Base-by-base conservation (phyloP, 306 rosid species). In the Astragalus membranaceus region DNA sequence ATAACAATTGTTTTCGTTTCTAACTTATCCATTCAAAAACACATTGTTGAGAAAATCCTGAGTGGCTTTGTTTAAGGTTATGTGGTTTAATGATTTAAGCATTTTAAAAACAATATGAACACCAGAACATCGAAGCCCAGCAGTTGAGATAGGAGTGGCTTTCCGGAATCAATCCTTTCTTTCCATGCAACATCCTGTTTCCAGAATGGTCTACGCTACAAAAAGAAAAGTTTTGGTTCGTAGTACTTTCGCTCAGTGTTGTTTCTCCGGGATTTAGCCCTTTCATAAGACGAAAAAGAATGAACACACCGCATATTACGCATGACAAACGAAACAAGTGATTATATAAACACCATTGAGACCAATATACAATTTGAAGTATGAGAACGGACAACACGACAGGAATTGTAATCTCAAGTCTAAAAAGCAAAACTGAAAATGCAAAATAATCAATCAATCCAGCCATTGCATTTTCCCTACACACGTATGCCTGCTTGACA, bases 381-480 rank as follows among this genome's bases (percentile, higher is more conserved):
- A 69, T 43, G 65, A 69, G 63, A 73, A 68, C 49, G 53, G 59
- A 78, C 72, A 48, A 36, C 11, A 6, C n/a, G 58, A 36, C 5
- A 57, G 37, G 73, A 23, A 70, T 33, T 26, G 60, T 50, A 64
- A 20, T 58, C 56, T 58, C 43, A 50, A 6, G 6, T 50, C 75
- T 52, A 10, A 33, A 20, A 70, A 70, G 29, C 54, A 64, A 64
- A 69, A 74, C 36, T 9, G 10, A 58, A 70, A 69, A 75, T 70
- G 81, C 53, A 69, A 10, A 51, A 16, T 15, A 63, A 33, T 17
- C 11, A 49, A 61, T 30, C 12, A 23, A 16, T 42, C 6, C 10
- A 74, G 42, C 57, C 9, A 37, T 48, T 14, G 53, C 66, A 71
- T 59, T 60, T 83, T 83, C 74, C 57, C 62, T 60, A 63, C 53